Conservation (phyloP, 305 asterid species). For the Fraxinus dipetala region DNA sequence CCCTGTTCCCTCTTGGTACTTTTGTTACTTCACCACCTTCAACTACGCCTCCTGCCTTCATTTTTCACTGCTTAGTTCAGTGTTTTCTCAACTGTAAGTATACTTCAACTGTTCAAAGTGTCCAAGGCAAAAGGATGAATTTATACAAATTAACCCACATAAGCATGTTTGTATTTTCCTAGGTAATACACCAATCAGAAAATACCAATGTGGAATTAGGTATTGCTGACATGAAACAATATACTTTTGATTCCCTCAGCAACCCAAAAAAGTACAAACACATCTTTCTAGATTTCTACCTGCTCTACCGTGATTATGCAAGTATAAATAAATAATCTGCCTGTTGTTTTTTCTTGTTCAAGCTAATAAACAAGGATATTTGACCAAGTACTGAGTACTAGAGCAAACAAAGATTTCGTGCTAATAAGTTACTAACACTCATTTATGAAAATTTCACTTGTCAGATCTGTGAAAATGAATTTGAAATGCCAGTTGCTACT, state of each 20-base stretch:
- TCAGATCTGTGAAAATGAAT: background rate
- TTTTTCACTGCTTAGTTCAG: slow-evolving; percentile 16
- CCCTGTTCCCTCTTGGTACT: slow-evolving; percentile 33
- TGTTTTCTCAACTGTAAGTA: background rate
- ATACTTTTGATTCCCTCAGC: slow-evolving; percentile 34
- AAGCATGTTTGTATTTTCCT: slow-evolving; percentile 31
- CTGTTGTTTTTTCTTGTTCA: background rate
- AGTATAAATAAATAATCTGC: background rate
- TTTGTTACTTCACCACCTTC: slow-evolving; percentile 28
- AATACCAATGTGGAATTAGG: slow-evolving; percentile 41
- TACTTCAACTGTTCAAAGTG: slow-evolving; percentile 3
- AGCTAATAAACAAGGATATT: background rate
- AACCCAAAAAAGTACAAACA: background rate
- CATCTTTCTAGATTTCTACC: slow-evolving; percentile 22
- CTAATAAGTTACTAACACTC: background rate
- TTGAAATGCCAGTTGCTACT: background rate
- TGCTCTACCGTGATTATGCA: slow-evolving; percentile 24
- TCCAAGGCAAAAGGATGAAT: background rate
- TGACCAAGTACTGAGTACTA: background rate
- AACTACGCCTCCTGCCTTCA: slow-evolving; percentile 44
- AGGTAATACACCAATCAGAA: slow-evolving; percentile 28
- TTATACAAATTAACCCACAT: slow-evolving; percentile 27
- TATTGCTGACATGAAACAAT: slow-evolving; percentile 27
- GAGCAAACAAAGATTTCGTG: background rate
- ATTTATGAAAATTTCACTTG: background rate